Conservation (phyloP, 2,329 filamentous ascomycete species). For the Fusarium sp. region DNA sequence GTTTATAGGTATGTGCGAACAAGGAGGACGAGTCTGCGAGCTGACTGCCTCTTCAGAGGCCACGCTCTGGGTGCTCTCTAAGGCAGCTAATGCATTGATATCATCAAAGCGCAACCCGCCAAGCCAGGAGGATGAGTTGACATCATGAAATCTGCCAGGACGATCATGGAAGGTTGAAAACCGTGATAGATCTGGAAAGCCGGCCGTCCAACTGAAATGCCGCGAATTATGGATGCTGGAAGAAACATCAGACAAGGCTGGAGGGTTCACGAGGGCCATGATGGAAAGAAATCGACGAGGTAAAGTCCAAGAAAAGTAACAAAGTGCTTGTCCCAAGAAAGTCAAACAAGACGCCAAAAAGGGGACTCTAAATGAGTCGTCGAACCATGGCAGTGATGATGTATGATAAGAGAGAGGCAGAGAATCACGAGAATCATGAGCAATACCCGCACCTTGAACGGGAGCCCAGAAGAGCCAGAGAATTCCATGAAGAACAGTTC, state of each 20-base stretch:
- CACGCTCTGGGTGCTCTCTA: constrained; percentile 43
- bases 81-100: constrained; percentile 49
- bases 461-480: not conserved
- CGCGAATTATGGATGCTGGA: constrained; percentile 52
- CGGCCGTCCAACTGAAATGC: constrained; percentile 51
- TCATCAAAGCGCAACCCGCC: constrained; percentile 41
- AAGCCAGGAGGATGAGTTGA: constrained; percentile 45
- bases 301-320: constrained; percentile 48
- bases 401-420: constrained; percentile 44
- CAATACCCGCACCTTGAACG: not conserved
- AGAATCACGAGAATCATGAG: constrained; percentile 17
- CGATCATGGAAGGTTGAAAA: constrained; percentile 1
- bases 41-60: constrained; percentile 5
- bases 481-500: not conserved
- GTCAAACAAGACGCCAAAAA: constrained; percentile 51
- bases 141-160: constrained; percentile 42
- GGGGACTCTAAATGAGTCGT: constrained; percentile 38
- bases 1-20: constrained; percentile 44
- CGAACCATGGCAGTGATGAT: constrained; percentile 52
- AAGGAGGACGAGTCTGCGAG: constrained; percentile 7
- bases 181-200: constrained; percentile 17
- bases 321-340: constrained; percentile 54
- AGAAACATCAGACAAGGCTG: constrained; percentile 49
- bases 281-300: constrained; percentile 39
- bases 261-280: constrained; percentile 49